phyloP scores from a whole-genome alignment of 164 flowering plant species.

The Aristolochia californica region DNA sequence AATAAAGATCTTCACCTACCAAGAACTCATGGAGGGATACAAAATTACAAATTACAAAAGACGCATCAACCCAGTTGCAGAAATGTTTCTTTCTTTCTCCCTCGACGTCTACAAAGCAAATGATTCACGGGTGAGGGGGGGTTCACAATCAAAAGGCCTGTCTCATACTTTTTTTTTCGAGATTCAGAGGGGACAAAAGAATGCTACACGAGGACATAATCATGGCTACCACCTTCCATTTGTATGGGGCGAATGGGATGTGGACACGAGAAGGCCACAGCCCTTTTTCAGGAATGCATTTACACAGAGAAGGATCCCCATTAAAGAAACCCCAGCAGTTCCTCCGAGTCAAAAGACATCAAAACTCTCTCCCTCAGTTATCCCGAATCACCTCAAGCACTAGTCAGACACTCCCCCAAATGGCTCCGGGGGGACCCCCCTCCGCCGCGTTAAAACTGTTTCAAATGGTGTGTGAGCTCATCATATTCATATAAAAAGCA shows the following conservation, averaged over 20 bases:
- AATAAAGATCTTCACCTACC: too few species aligned
- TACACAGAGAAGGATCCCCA: too few species aligned
- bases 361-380: background rate
- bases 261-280: constrained; percentile 30
- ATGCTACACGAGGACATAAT: constrained; percentile 33
- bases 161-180: background rate
- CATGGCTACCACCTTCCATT: constrained; percentile 27
- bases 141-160: background rate
- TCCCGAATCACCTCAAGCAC: constrained; percentile 22
- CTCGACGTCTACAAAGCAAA: too few species aligned
- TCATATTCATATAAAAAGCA: too few species aligned
- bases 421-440: too few species aligned
- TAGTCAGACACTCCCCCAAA: constrained; percentile 23
- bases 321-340: background rate
- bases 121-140: constrained; percentile 11
- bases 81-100: too few species aligned
- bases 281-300: too few species aligned
- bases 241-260: constrained; percentile 26
- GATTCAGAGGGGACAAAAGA: constrained; percentile 25
- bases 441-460: too few species aligned
- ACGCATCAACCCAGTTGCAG: too few species aligned
- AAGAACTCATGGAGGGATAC: too few species aligned
- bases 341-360: constrained; percentile 3
- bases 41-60: too few species aligned
- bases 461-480: too few species aligned